phyloP scores from a whole-genome alignment of 768 basidiomycete species.

The Pleurotus tuber-regium region DNA sequence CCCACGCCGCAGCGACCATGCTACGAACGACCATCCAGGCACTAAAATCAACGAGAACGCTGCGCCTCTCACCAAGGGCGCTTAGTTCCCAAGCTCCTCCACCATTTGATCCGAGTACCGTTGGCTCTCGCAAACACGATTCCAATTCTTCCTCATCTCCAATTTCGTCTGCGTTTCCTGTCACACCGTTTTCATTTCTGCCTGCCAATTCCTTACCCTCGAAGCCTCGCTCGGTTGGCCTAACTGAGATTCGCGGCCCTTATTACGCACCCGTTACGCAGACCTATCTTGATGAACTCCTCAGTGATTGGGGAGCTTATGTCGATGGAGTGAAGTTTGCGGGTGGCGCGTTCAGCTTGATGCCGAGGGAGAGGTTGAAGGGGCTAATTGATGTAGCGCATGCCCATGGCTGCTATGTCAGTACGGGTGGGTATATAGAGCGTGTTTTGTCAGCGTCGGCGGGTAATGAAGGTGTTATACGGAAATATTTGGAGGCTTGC shows the following conservation, averaged over 20 bases:
- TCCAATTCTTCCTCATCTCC: neutral
- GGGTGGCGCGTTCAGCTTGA: constrained; percentile 39
- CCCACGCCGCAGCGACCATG: too few relatives aligned
- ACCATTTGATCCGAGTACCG: neutral
- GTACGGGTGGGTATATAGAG: constrained; percentile 41
- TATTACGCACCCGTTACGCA: constrained; percentile 41
- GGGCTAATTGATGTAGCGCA: constrained; percentile 39
- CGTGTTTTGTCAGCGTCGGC: constrained; percentile 32
- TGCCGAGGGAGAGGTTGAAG: constrained; percentile 36
- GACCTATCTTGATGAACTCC: constrained; percentile 38
- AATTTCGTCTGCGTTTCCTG: neutral
- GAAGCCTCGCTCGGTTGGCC: constrained; percentile 34
- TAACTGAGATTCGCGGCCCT: constrained; percentile 44
- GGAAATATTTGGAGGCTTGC: constrained; percentile 33
- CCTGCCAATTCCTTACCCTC: constrained; percentile 27
- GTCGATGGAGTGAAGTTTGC: constrained; percentile 47
- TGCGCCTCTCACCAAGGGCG: too few relatives aligned
- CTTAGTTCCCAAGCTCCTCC: too few relatives aligned
- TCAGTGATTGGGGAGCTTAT: constrained; percentile 38
- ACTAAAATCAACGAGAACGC: too few relatives aligned
- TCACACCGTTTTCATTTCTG: constrained; percentile 23
- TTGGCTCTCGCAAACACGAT: neutral
- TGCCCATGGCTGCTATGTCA: constrained; percentile 36
- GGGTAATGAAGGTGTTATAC: constrained; percentile 28
- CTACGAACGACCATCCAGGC: too few relatives aligned